phyloP scores from a whole-genome alignment of 768 basidiomycete species.

The Tricholoma saponaceum region DNA sequence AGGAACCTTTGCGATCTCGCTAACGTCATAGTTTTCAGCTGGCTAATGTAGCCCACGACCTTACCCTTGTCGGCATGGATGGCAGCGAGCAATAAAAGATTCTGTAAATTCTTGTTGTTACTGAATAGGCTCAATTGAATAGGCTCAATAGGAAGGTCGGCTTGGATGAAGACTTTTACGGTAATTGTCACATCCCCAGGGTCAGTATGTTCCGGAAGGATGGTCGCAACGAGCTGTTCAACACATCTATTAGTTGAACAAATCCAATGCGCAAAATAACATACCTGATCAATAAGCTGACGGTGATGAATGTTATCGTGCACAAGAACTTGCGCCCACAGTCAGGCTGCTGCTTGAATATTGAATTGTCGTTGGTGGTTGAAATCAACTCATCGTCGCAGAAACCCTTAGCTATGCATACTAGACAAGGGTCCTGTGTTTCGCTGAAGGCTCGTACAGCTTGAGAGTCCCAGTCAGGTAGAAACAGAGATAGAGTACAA shows the following conservation, averaged over 20 bases:
- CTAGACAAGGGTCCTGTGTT: conserved; percentile 94
- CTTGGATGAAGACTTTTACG: conserved; percentile 97
- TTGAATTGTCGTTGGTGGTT: conserved; percentile 98
- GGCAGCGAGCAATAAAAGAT: conserved; percentile 89
- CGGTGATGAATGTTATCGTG: conserved; percentile 90
- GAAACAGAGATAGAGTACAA: not conserved
- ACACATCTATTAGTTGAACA: conserved; percentile 3
- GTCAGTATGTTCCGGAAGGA: conserved; percentile 93
- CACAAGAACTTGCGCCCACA: conserved; percentile 93
- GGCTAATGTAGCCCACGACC: conserved; percentile 97
- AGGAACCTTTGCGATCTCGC: conserved; percentile 94
- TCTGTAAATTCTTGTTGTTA: conserved; percentile 96
- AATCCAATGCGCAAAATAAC: not conserved
- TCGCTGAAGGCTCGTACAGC: conserved; percentile 97
- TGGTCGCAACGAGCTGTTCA: conserved; percentile 82
- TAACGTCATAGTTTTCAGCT: conserved; percentile 89
- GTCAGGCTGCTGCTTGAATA: conserved; percentile 99
- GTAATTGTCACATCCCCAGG: conserved; percentile 98
- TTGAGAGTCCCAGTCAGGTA: conserved; percentile 24
- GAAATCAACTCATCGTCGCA: conserved; percentile 96
- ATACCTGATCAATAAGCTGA: conserved; percentile 87
- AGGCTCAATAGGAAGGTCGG: conserved; percentile 93
- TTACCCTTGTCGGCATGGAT: conserved; percentile 98
- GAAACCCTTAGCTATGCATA: conserved; percentile 97
- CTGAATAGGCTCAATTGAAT: conserved; percentile 93